Evolutionary conservation across 2,329 filamentous ascomycete genomes (phyloP).

Genomic region (Fusarium floridanum): DNA sequence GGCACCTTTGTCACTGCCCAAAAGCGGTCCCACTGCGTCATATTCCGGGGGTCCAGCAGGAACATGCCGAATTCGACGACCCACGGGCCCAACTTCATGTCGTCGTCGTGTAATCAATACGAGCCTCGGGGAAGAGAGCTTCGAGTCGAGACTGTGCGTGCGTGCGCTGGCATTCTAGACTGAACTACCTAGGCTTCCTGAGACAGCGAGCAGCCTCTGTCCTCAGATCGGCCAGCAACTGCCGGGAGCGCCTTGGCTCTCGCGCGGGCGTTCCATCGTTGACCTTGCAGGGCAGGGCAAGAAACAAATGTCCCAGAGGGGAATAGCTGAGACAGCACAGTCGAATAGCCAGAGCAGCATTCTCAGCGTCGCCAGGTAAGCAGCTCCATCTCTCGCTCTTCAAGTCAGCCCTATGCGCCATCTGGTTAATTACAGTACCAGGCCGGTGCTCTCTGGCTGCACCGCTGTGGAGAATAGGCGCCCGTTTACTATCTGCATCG

Average conservation of each 20-base stretch:
- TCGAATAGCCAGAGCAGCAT: background rate
- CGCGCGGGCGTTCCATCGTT: background rate
- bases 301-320: background rate
- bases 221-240: background rate
- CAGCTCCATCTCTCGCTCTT: background rate
- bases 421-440: background rate
- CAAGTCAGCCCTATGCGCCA: conserved; percentile 11
- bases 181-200: background rate
- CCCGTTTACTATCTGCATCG: conserved; percentile 3
- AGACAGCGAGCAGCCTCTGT: background rate
- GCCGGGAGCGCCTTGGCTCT: background rate
- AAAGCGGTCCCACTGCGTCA: conserved; percentile 14
- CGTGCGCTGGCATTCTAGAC: background rate
- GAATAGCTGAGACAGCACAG: background rate
- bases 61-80: background rate
- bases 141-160: background rate
- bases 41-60: conserved; percentile 3
- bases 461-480: conserved; percentile 1
- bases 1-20: background rate
- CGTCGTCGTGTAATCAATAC: conserved; percentile 6
- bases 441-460: conserved; percentile 4
- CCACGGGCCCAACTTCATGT: background rate
- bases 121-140: background rate
- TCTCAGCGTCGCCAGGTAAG: conserved; percentile 7
- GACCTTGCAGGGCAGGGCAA: background rate